Evolutionary conservation across 2,329 filamentous ascomycete species (phyloP).

Genomic region (Fusarium setosum): DNA sequence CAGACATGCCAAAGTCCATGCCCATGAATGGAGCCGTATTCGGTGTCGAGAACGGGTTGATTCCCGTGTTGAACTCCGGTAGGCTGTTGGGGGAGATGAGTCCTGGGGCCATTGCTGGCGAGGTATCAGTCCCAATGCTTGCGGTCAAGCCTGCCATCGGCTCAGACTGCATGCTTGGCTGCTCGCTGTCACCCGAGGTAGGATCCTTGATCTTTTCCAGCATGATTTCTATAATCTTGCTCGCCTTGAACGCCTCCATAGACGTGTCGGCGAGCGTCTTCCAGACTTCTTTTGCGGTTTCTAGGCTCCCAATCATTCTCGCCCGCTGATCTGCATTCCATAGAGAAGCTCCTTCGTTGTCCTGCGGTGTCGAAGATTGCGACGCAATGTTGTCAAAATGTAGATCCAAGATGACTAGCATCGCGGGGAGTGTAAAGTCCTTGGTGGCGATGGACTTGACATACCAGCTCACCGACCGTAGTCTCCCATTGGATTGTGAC

Average conservation of each 20-base stretch:
- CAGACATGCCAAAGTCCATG: constrained; percentile 56
- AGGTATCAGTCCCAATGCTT: constrained; percentile 53
- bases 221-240: constrained; percentile 84
- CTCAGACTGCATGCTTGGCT: constrained; percentile 28
- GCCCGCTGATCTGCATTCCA: constrained; percentile 71
- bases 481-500: constrained; percentile 75
- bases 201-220: constrained; percentile 75
- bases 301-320: constrained; percentile 81
- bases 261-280: constrained; percentile 79
- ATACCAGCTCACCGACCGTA: constrained; percentile 81
- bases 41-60: constrained; percentile 49
- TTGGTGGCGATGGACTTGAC: constrained; percentile 83
- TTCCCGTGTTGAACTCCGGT: constrained; percentile 40
- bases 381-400: constrained; percentile 71
- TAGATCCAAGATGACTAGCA: constrained; percentile 85
- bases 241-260: constrained; percentile 91
- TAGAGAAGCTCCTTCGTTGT: constrained; percentile 60
- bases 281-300: constrained; percentile 83
- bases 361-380: constrained; percentile 52
- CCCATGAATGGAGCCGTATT: constrained; percentile 55
- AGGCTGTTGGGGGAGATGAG: constrained; percentile 42
- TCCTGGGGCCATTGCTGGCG: constrained; percentile 40
- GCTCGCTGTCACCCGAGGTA: constrained; percentile 9
- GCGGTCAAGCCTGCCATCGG: constrained; percentile 45
- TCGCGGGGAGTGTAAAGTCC: constrained; percentile 88